Conservation (phyloP, 768 basidiomycete species). For the Lepiota brunneoincarnata region DNA sequence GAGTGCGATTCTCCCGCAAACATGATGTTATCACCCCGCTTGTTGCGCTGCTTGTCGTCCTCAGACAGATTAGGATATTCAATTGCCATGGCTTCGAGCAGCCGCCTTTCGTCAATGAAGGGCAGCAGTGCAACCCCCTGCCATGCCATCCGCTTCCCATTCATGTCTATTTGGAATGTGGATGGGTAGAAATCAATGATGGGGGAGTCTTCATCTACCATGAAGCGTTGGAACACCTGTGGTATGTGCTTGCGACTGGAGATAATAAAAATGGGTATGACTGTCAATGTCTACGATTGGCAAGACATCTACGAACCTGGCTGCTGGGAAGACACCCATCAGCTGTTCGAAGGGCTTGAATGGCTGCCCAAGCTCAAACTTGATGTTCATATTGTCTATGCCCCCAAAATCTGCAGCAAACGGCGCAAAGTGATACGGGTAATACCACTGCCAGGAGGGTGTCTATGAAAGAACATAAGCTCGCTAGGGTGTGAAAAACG, state of each 20-base stretch:
- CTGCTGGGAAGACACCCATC: slow-evolving; percentile 97
- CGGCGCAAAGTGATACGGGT: slow-evolving; percentile 97
- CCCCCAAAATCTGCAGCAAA: slow-evolving; percentile 94
- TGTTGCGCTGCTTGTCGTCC: slow-evolving; percentile 82
- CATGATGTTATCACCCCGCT: slow-evolving; percentile 79
- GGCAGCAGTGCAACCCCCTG: slow-evolving; percentile 96
- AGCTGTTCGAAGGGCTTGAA: slow-evolving; percentile 98
- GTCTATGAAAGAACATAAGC: slow-evolving; percentile 42
- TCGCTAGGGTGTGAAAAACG: slow-evolving; percentile 3
- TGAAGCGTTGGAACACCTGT: slow-evolving; percentile 77
- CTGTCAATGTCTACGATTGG: slow-evolving; percentile 9
- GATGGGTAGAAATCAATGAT: slow-evolving; percentile 95
- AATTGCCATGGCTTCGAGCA: slow-evolving; percentile 79
- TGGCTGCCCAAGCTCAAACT: slow-evolving; percentile 78
- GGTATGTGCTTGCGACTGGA: slow-evolving; percentile 87
- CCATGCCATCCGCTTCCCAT: slow-evolving; percentile 99
- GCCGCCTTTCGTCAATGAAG: slow-evolving; percentile 85
- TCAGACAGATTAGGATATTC: slow-evolving; percentile 69
- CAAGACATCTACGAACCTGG: slow-evolving; percentile 52
- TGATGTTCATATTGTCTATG: slow-evolving; percentile 73
- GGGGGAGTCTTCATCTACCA: slow-evolving; percentile 84
- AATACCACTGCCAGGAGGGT: slow-evolving; percentile 98
- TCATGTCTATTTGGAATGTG: slow-evolving; percentile 97
- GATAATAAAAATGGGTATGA: background rate
- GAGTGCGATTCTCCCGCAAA: slow-evolving; percentile 84